A percentile compares a stretch with the other conserved stretches of the same genome.
These are phyloP conservation scores for Borealophlyctis nickersoniae DNA, from an alignment of 192 early-diverging fungal genomes.

Conservation along the genomic window DNA sequence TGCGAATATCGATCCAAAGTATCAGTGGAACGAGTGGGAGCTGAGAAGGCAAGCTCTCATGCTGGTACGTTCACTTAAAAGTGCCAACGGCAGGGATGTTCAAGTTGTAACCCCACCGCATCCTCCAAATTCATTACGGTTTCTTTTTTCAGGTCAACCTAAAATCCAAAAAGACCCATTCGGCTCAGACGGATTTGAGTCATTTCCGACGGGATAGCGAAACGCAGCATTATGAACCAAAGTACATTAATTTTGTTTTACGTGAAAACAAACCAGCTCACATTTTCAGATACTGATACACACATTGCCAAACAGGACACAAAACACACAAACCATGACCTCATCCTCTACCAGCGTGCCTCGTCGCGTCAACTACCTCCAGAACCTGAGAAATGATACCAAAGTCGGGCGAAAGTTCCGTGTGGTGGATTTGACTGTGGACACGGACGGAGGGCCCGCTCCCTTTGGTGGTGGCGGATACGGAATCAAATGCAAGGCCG, in stretches of 20 bases:
- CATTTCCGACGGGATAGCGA: constrained; percentile 53
- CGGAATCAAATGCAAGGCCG: background rate
- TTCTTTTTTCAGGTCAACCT: constrained; percentile 45
- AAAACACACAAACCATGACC: constrained; percentile 43
- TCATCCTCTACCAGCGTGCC: constrained; percentile 40
- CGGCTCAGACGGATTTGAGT: constrained; percentile 44
- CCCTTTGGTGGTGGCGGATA: constrained; percentile 40
- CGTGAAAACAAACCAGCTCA: background rate
- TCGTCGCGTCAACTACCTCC: constrained; percentile 39
- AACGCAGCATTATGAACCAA: constrained; percentile 57
- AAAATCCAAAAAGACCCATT: constrained; percentile 53
- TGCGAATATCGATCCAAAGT: constrained; percentile 43
- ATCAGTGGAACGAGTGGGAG: constrained; percentile 66
- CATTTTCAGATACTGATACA: background rate
- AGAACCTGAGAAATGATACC: constrained; percentile 35
- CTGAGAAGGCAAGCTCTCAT: constrained; percentile 51
- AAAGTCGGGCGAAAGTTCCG: constrained; percentile 33
- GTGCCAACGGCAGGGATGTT: background rate
- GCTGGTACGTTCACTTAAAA: constrained; percentile 34
- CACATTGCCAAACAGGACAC: constrained; percentile 15
- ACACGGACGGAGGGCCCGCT: constrained; percentile 34
- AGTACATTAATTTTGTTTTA: constrained; percentile 21
- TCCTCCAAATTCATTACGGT: no score
- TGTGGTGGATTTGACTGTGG: constrained; percentile 53
- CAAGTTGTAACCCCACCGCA: background rate